Evolutionary conservation across 345 rosid genomes (phyloP), one percentile per base, ranked within the genome.

Genomic region (Nephelium lappaceum): DNA sequence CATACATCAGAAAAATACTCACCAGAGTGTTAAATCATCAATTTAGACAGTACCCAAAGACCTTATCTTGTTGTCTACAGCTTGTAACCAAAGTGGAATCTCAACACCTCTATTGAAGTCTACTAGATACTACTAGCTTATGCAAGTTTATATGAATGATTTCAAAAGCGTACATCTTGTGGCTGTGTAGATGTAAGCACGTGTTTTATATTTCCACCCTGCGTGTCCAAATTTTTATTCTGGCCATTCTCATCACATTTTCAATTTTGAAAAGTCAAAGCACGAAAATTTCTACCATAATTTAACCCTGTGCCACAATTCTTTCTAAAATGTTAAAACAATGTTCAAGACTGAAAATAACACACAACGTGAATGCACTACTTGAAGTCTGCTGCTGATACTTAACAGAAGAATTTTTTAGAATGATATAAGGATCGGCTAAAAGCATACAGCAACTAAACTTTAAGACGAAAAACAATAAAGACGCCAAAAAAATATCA

Each of bases 401-500:
- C 41, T 74, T 74, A 12, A 42, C 45, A 66, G 18, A 45, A 27
- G 42, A 67, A 7, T 42, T 39, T 25, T 65, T 1, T 63, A 47
- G 71, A 3, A 21, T 24, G 69, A 27, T 14, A 7, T 31, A 36
- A 67, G 36, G 6, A 58, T 39, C 76, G 19, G 53, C 58, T 69
- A 39, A 43, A 73, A 39, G 5, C 6, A 70, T 25, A 3, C 5
- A 73, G 25, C 9, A 67, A 41, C 49, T 69, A 69, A 62, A 78
- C 12, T 31, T 69, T 45, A 61, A 47, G 27, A 68, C 16, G 3
- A 53, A 41, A 8, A 64, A 41, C 10, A 24, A 1, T 62, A 39
- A 58, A 68, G 65, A 58, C 38, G 72, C 58, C 41, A 63, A 39
- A 69, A 66, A 11, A 41, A 71, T 60, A 69, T n/a, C 41, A 80